Evolutionary conservation across 805 yeast genomes (phyloP), one percentile per base, ranked within the genome.

Genomic region (Trichomonascus vanleenenianus): DNA sequence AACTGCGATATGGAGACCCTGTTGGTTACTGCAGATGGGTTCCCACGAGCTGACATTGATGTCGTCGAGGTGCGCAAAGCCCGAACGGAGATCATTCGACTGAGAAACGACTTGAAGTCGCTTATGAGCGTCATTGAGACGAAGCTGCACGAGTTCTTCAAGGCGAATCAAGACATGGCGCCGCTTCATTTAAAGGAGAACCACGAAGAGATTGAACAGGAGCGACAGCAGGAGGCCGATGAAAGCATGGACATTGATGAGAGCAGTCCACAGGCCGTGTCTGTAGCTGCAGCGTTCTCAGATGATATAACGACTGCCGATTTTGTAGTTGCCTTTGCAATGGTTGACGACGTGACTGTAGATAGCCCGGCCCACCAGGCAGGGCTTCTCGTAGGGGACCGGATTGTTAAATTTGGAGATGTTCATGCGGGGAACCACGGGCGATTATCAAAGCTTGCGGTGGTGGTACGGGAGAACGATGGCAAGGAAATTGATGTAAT

Each of bases 41-140:
- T 76, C 56, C 98, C 98, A 0, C 67, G 97, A 37, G 62, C 70
- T 14, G 97, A 91, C 57, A 72, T 91, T 22, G 95, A 91, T 56
- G 83, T 91, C 3, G 77, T 87, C 2, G 74, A 74, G 43, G 55
- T 87, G 10, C 67, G 95, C 44, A 60, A 74, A 8, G 58, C 80
- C 1, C 66, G 96, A 48, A 74, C 79, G 8, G 75, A 74, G 56
- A 77, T 89, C 30, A 78, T 83, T 31, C 68, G 83, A 43, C 66
- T 83, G 34, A 70, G 81, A 47, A 89, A 87, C 56, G 97, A 91
- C 62, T 69, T 80, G 51, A 69, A 68, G 40, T 60, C 56, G 12
- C 64, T 85, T 6, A 58, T 79, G 53, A 59, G 63, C 3, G 60
- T 67, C 18, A 60, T 86, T 6, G 78, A 76, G 30, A 49, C 45